phyloP scores from a whole-genome alignment of 164 flowering plant genomes.

The Echeveria elegans region DNA sequence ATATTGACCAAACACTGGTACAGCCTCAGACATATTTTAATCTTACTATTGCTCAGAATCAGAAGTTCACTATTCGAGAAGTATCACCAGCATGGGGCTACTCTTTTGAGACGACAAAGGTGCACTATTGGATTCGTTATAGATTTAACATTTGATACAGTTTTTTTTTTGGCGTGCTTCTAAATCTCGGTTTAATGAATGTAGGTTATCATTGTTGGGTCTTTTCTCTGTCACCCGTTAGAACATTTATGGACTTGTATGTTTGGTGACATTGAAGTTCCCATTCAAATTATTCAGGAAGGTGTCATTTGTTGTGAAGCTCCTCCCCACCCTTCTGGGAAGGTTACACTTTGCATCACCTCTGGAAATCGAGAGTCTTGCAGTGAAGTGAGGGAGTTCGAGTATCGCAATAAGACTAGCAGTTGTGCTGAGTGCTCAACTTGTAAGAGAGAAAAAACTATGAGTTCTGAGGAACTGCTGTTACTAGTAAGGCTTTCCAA shows the following conservation, averaged over 20 bases:
- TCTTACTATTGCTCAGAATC: constrained; percentile 45
- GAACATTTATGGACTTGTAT: constrained; percentile 64
- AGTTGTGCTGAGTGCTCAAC: constrained; percentile 15
- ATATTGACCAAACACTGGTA: constrained; percentile 27
- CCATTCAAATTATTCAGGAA: constrained; percentile 59
- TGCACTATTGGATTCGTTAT: too few relatives aligned
- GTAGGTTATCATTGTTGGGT: constrained; percentile 86
- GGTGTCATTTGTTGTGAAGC: constrained; percentile 81
- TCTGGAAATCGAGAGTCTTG: constrained; percentile 72
- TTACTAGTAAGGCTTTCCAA: constrained; percentile 62
- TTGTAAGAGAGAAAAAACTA: constrained; percentile 23
- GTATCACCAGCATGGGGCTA: constrained; percentile 91
- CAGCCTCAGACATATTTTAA: constrained; percentile 34
- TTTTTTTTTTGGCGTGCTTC: neutral
- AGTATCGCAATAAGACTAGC: constrained; percentile 40
- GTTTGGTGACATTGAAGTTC: constrained; percentile 92
- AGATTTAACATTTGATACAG: neutral
- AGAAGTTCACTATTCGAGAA: constrained; percentile 61
- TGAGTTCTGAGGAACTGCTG: constrained; percentile 55
- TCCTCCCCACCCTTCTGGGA: constrained; percentile 63
- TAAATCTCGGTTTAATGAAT: constrained; percentile 11
- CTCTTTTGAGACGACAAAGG: constrained; percentile 68
- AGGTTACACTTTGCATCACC: constrained; percentile 68
- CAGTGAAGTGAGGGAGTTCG: constrained; percentile 90
- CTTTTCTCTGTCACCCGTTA: constrained; percentile 76